phyloP scores from a whole-genome alignment of 768 basidiomycete species.

The Sistotremastrum suecicum region DNA sequence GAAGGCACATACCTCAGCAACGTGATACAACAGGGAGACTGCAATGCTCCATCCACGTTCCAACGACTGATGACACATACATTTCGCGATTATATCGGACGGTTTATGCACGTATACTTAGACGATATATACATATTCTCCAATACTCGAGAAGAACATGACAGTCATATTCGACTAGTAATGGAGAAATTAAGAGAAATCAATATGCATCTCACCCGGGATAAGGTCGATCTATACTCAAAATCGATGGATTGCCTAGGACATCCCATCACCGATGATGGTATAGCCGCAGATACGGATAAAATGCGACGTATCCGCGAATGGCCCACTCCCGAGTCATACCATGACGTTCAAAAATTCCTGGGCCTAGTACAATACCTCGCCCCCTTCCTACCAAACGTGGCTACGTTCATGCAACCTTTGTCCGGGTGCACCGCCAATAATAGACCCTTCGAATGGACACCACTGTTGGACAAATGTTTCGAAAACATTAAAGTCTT shows the following conservation, averaged over 20 bases:
- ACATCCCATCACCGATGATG: conserved; percentile 23
- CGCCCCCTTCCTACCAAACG: conserved; percentile 21
- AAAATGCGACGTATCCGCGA: conserved; percentile 20
- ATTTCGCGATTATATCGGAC: conserved; percentile 24
- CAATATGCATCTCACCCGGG: conserved; percentile 18
- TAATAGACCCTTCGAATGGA: conserved; percentile 16
- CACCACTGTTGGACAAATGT: conserved; percentile 12
- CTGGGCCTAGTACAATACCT: conserved; percentile 27
- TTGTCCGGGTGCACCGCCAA: conserved; percentile 17
- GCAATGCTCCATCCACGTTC: conserved; percentile 31
- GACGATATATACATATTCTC: conserved; percentile 31
- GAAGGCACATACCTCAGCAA: conserved; percentile 24
- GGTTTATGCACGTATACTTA: conserved; percentile 28
- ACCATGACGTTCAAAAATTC: conserved; percentile 25
- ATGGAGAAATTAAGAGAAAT: conserved; percentile 16
- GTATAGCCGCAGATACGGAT: conserved; percentile 22
- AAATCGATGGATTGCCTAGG: conserved; percentile 23
- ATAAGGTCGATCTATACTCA: conserved; percentile 22
- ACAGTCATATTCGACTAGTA: conserved; percentile 18
- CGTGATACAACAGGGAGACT: conserved; percentile 31
- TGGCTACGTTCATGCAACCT: conserved; percentile 19
- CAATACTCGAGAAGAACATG: conserved; percentile 23
- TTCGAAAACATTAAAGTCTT: conserved; percentile 13
- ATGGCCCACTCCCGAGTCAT: conserved; percentile 20
- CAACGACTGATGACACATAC: conserved; percentile 28